Evolutionary conservation across 805 yeast species (phyloP).

Genomic region (Sungouiozyma ichnusensis): DNA sequence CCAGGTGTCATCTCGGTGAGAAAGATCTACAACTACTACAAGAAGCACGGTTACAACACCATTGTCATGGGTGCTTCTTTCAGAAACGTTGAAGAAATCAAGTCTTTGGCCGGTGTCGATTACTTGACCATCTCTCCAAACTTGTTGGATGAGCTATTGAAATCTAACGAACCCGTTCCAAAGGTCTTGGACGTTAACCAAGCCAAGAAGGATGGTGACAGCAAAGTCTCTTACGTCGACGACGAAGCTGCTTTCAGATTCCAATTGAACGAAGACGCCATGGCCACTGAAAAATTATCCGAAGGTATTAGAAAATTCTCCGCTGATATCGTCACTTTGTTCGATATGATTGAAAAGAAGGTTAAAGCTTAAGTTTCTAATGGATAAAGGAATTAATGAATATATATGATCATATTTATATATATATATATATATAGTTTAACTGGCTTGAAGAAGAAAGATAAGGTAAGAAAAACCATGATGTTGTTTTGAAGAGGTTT

Average conservation of each 20-base stretch:
- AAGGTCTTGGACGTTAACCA: conserved; percentile 58
- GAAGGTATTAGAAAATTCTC: conserved; percentile 97
- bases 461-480: no score
- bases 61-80: conserved; percentile 99
- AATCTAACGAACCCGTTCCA: conserved; percentile 70
- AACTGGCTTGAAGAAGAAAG: no score
- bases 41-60: conserved; percentile 89
- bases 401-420: not conserved
- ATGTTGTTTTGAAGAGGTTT: no score
- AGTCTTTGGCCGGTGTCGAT: conserved; percentile 93
- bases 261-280: conserved; percentile 85
- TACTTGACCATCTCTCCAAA: conserved; percentile 89
- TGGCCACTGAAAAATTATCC: conserved; percentile 95
- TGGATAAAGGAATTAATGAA: not conserved
- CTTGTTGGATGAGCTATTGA: conserved; percentile 74
- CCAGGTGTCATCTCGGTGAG: conserved; percentile 93
- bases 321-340: conserved; percentile 78
- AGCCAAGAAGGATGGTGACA: conserved; percentile 39
- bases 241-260: conserved; percentile 86
- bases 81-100: conserved; percentile 92
- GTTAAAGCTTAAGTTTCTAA: conserved; percentile 31
- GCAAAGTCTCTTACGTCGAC: conserved; percentile 69
- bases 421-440: conserved; percentile 2
- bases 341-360: conserved; percentile 52
- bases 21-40: conserved; percentile 88